These are phyloP conservation scores for Rubus idaeus DNA, from an alignment of 306 rosid species.

Conservation along the genomic window DNA sequence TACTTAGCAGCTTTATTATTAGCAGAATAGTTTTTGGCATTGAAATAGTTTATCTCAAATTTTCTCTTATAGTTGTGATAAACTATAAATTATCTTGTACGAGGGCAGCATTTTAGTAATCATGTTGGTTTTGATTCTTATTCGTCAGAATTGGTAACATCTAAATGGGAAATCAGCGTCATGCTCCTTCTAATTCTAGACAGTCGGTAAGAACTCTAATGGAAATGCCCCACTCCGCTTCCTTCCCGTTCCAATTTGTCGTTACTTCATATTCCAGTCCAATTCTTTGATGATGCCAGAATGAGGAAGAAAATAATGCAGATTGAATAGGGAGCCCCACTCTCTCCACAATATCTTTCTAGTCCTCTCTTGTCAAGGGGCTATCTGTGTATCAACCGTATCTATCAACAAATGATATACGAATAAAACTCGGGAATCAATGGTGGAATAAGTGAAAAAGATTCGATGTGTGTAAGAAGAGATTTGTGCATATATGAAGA, in stretches of 20 bases:
- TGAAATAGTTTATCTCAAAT: neutral
- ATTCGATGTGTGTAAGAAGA: neutral
- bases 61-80: neutral
- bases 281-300: neutral
- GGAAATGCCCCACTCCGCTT: neutral
- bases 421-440: neutral
- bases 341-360: neutral
- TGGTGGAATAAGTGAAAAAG: neutral
- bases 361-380: neutral
- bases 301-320: neutral
- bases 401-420: neutral
- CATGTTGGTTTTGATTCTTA: neutral
- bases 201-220: neutral
- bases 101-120: neutral
- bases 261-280: neutral
- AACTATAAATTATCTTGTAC: neutral
- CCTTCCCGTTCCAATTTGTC: neutral
- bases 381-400: neutral
- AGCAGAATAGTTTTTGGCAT: neutral
- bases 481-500: neutral
- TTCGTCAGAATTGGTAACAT: no score
- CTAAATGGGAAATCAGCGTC: no score
- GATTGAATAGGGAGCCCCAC: neutral
- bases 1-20: neutral
- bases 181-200: neutral